Conservation (phyloP, 768 basidiomycete species). For the Tricholoma terreum region DNA sequence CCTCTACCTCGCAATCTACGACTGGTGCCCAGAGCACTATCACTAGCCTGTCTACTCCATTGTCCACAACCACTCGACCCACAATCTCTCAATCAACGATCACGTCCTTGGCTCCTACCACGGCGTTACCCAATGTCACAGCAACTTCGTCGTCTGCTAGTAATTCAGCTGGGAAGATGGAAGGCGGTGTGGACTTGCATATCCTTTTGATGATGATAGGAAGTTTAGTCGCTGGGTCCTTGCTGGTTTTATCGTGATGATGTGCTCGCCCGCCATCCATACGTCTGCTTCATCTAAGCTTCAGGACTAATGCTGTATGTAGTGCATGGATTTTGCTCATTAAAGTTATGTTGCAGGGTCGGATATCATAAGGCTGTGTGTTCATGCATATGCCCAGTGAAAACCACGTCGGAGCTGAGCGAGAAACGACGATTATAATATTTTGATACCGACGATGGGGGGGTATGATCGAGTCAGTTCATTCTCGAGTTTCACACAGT, state of each 20-base stretch:
- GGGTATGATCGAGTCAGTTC: too few relatives aligned
- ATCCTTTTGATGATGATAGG: background rate
- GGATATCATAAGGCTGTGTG: too few relatives aligned
- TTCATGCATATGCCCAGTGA: too few relatives aligned
- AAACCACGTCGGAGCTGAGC: too few relatives aligned
- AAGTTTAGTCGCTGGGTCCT: background rate
- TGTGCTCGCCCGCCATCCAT: too few relatives aligned
- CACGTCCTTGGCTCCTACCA: background rate
- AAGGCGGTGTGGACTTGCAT: background rate
- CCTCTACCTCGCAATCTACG: slow-evolving; percentile 18
- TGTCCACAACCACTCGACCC: background rate
- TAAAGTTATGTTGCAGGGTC: too few relatives aligned
- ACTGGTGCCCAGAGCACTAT: background rate
- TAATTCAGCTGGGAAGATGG: background rate
- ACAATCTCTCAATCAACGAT: background rate
- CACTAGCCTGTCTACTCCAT: background rate
- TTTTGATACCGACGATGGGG: too few relatives aligned
- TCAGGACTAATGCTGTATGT: too few relatives aligned
- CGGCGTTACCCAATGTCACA: background rate
- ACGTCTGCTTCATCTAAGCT: too few relatives aligned
- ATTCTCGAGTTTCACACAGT: too few relatives aligned
- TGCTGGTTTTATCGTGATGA: background rate
- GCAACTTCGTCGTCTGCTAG: background rate
- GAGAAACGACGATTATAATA: too few relatives aligned
- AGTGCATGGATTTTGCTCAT: too few relatives aligned